These are phyloP conservation scores for Aphanomyces astaci DNA, from an alignment of 352 stramenopile species.

Conservation along the genomic window DNA sequence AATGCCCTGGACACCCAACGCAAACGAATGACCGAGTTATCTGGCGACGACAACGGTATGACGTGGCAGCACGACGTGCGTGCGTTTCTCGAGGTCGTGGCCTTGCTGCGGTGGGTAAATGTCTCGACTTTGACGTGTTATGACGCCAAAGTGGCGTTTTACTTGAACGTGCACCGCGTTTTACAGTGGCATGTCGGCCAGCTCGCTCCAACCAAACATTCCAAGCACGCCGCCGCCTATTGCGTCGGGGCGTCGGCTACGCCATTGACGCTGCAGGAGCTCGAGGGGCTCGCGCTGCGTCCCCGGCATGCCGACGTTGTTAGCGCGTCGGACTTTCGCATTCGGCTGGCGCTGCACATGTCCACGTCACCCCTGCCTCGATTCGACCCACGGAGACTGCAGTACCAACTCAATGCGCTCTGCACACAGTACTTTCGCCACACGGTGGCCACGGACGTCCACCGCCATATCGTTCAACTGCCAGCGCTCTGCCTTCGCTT, in stretches of 20 bases:
- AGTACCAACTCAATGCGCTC: slow-evolving; percentile 67
- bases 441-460: slow-evolving; percentile 32
- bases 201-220: slow-evolving; percentile 48
- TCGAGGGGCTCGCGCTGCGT: slow-evolving; percentile 51
- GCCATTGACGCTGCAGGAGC: slow-evolving; percentile 63
- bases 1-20: background rate
- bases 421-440: slow-evolving; percentile 29
- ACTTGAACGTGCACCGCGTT: slow-evolving; percentile 71
- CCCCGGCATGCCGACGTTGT: background rate
- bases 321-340: slow-evolving; percentile 44
- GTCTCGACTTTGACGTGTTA: slow-evolving; percentile 39
- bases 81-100: slow-evolving; percentile 63
- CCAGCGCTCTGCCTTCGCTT: slow-evolving; percentile 75
- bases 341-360: slow-evolving; percentile 61
- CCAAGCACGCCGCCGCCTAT: slow-evolving; percentile 54
- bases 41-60: background rate
- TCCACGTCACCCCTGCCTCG: slow-evolving; percentile 38
- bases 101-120: slow-evolving; percentile 46
- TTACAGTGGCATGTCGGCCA: slow-evolving; percentile 69
- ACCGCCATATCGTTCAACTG: slow-evolving; percentile 32
- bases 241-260: slow-evolving; percentile 30
- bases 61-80: slow-evolving; percentile 28
- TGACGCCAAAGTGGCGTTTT: slow-evolving; percentile 64
- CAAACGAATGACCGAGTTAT: too few species aligned
- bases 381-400: slow-evolving; percentile 36